Evolutionary conservation across 1,139 yeast genomes (phyloP).

Genomic region (Insectozyma bohioensis): DNA sequence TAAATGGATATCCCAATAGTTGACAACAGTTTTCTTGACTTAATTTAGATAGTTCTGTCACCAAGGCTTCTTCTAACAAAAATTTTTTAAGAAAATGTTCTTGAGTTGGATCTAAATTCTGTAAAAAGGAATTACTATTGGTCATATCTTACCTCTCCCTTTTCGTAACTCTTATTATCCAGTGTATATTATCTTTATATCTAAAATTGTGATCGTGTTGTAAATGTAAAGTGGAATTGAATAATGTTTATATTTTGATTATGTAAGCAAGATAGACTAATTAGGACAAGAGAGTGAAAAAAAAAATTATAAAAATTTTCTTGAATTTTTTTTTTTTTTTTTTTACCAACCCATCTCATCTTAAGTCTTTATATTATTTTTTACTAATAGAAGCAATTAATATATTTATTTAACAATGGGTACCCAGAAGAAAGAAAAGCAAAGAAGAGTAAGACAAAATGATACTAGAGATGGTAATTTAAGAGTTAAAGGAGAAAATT

Average conservation of each 20-base stretch:
- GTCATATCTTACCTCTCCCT: neutral
- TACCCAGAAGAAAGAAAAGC: slow-evolving; percentile 86
- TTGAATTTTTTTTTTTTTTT: slow-evolving; percentile 1
- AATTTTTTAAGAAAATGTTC: slow-evolving; percentile 79
- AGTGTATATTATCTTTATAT: no score
- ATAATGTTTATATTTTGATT: no score
- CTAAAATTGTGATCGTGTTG: no score
- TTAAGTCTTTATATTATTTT: neutral
- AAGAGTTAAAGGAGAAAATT: slow-evolving; percentile 95
- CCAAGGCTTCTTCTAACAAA: slow-evolving; percentile 60
- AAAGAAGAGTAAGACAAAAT: slow-evolving; percentile 79
- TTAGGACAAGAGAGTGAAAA: no score
- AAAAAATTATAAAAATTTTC: neutral
- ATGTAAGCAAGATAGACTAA: no score
- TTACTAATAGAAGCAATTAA: no score
- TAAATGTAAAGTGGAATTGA: no score
- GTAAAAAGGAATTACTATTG: no score
- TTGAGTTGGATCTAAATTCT: slow-evolving; percentile 1
- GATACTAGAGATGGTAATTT: slow-evolving; percentile 86
- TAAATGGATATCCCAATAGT: slow-evolving; percentile 74
- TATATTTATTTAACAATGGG: no score
- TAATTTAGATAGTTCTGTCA: slow-evolving; percentile 58
- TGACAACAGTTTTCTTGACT: slow-evolving; percentile 61
- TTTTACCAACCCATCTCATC: neutral
- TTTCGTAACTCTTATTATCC: neutral